Evolutionary conservation across 1,139 yeast species (phyloP), one percentile per base, ranked within the genome.

Genomic region (Zygosaccharomyces pseudobailii): DNA sequence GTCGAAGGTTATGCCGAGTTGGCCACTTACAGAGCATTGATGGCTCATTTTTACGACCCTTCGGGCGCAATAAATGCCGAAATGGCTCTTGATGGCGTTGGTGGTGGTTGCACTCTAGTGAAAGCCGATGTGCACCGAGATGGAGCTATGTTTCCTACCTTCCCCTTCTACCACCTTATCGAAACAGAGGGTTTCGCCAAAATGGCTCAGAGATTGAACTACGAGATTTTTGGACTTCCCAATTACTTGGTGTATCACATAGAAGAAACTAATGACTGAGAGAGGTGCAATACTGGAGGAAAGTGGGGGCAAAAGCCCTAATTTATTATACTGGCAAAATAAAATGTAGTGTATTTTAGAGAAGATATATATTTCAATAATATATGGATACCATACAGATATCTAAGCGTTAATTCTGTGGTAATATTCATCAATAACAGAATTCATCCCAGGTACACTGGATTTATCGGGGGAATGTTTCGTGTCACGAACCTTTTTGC

Each of bases 111-210:
- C 37, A 82, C 95, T 32, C 68, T 92, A 69, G 98, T 92, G 31
- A 88, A 90, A 66, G 96, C 97, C 7, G 97, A 89, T 57, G 98
- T 92, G 48, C 98, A 92, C 70, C 79, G 98, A 66, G 98, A 92
- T 66, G 98, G 98, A 45, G 97, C 97, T 48, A 90, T 90, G 97
- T 92, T 92, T 79, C 98, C 98, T 19, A 87, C 95, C 35, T 92
- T 92, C 79, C 94, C 98, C 52, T 92, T 92, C 73, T 90, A 92
- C 68, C 96, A 92, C 65, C 76, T 92, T 69, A 89, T 92, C 56
- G 98, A 92, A 71, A 89, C 97, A 6, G 98, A 92, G 71, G 98
- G 98, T 21, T 92, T 92, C 70, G 97, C 98, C 24, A 88, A 87
- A 68, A 92, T 92, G 98, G 96, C 96, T 37, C 87, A 87, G 68